A percentile compares a stretch with the other conserved stretches of the same genome.
phyloP scores from a whole-genome alignment of 129 eudicot species.

The Escallonia rubra region DNA sequence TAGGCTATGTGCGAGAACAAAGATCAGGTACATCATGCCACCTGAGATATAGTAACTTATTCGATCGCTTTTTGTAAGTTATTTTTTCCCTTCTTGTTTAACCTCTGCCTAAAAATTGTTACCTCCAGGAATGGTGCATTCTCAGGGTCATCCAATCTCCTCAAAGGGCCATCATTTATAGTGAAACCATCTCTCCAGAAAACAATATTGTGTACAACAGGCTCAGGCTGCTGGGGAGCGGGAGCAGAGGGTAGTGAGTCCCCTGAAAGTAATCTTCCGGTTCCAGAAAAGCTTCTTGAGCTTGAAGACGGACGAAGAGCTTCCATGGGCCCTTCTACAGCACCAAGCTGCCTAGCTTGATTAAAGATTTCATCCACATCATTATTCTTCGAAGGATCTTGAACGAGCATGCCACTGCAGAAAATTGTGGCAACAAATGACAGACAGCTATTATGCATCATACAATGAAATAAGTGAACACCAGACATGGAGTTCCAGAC shows the following conservation, averaged over 20 bases:
- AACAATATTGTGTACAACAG: conserved; percentile 77
- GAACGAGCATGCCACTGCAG: conserved; percentile 96
- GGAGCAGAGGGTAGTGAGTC: conserved; percentile 34
- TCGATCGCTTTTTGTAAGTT: too few species aligned
- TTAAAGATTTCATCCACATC: conserved; percentile 88
- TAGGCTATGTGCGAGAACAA: too few species aligned
- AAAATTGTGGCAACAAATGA: conserved; percentile 2
- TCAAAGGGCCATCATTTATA: conserved; percentile 86
- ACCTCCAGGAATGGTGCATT: conserved; percentile 93
- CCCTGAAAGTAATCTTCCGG: conserved; percentile 77
- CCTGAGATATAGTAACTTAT: too few species aligned
- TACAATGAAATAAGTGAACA: too few species aligned
- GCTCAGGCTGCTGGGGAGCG: conserved; percentile 74
- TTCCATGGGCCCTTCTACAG: conserved; percentile 75
- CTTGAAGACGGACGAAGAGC: conserved; percentile 65
- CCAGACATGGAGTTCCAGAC: too few species aligned
- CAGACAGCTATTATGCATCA: conserved; percentile 12
- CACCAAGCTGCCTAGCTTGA: conserved; percentile 85
- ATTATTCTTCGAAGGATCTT: conserved; percentile 74
- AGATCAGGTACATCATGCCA: too few species aligned
- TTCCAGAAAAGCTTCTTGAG: conserved; percentile 81
- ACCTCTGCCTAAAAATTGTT: not conserved
- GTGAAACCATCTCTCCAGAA: conserved; percentile 96
- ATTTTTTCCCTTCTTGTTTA: too few species aligned
- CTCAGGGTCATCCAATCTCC: conserved; percentile 95